Percentiles rank a stretch among this genome's conserved stretches.
Evolutionary conservation across 768 basidiomycete species (phyloP).

Genomic region (Leucocoprinus leucothites): DNA sequence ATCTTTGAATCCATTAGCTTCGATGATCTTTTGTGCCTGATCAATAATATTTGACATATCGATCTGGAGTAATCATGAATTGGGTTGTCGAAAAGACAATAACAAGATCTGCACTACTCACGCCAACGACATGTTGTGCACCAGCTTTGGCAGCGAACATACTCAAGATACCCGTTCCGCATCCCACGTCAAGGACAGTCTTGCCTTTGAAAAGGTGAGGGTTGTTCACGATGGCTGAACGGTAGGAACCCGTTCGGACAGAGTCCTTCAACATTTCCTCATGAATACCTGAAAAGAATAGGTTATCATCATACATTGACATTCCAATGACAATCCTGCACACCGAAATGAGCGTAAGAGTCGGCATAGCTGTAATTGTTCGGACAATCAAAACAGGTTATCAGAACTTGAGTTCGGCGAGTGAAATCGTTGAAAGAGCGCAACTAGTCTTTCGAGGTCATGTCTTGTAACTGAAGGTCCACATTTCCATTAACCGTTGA

Average conservation of each 20-base stretch:
- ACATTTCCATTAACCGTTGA: slow-evolving; percentile 23
- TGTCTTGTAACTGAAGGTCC: slow-evolving; percentile 33
- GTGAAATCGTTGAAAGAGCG: slow-evolving; percentile 29
- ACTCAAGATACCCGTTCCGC: slow-evolving; percentile 95
- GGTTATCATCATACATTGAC: background rate
- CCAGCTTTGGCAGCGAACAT: slow-evolving; percentile 99
- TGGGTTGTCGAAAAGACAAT: slow-evolving; percentile 8
- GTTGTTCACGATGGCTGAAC: slow-evolving; percentile 92
- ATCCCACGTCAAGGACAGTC: slow-evolving; percentile 96
- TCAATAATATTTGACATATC: slow-evolving; percentile 99
- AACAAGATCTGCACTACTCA: slow-evolving; percentile 34
- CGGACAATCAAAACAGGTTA: slow-evolving; percentile 27
- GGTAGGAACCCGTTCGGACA: slow-evolving; percentile 94
- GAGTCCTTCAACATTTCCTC: slow-evolving; percentile 99
- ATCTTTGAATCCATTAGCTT: slow-evolving; percentile 94
- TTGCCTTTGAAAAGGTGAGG: slow-evolving; percentile 94
- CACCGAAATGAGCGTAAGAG: slow-evolving; percentile 94
- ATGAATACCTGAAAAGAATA: slow-evolving; percentile 70
- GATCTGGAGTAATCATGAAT: slow-evolving; percentile 51
- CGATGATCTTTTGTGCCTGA: slow-evolving; percentile 95
- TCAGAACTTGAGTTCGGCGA: slow-evolving; percentile 33
- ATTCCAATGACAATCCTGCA: slow-evolving; percentile 17
- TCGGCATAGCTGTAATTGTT: slow-evolving; percentile 74
- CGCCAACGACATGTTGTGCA: slow-evolving; percentile 90
- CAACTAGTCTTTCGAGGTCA: slow-evolving; percentile 91